These are phyloP conservation scores for Parietaria judaica DNA, from an alignment of 306 rosid species.

Conservation along the genomic window DNA sequence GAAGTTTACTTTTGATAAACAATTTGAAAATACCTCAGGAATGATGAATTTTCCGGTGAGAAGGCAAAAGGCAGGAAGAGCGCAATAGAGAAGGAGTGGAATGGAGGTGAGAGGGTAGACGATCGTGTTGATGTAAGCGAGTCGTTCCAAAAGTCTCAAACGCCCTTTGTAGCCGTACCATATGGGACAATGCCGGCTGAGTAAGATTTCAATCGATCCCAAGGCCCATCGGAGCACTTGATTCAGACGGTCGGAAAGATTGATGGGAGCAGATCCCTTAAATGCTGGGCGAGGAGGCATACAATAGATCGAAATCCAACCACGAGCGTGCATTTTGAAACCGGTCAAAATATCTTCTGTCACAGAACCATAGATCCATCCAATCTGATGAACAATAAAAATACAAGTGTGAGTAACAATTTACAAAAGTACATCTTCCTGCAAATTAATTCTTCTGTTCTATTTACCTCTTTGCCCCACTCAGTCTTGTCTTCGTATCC, in stretches of 20 bases:
- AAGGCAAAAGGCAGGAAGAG: slow-evolving; percentile 94
- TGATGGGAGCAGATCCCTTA: slow-evolving; percentile 98
- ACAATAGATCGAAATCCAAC: slow-evolving; percentile 97
- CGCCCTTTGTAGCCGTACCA: slow-evolving; percentile 98
- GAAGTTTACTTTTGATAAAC: background rate
- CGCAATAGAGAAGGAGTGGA: slow-evolving; percentile 83
- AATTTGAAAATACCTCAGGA: slow-evolving; percentile 59
- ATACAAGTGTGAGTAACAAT: background rate
- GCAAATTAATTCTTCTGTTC: background rate
- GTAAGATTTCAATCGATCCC: slow-evolving; percentile 95
- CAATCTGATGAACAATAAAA: slow-evolving; percentile 54
- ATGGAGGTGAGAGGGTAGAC: slow-evolving; percentile 92
- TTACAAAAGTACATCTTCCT: background rate
- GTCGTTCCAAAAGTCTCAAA: slow-evolving; percentile 64
- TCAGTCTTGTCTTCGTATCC: slow-evolving; percentile 98
- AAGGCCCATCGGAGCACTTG: slow-evolving; percentile 99
- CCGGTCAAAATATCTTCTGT: slow-evolving; percentile 99
- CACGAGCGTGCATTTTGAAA: slow-evolving; percentile 99
- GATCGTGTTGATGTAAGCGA: slow-evolving; percentile 92
- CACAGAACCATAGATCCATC: slow-evolving; percentile 99
- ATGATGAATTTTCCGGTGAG: slow-evolving; percentile 89
- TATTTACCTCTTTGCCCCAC: slow-evolving; percentile 96
- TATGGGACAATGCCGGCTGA: slow-evolving; percentile 97
- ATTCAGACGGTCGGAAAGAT: slow-evolving; percentile 97
- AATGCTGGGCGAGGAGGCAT: slow-evolving; percentile 99